phyloP scores from a whole-genome alignment of 495 filamentous ascomycete species.

The Diplogelasinospora grovesii region DNA sequence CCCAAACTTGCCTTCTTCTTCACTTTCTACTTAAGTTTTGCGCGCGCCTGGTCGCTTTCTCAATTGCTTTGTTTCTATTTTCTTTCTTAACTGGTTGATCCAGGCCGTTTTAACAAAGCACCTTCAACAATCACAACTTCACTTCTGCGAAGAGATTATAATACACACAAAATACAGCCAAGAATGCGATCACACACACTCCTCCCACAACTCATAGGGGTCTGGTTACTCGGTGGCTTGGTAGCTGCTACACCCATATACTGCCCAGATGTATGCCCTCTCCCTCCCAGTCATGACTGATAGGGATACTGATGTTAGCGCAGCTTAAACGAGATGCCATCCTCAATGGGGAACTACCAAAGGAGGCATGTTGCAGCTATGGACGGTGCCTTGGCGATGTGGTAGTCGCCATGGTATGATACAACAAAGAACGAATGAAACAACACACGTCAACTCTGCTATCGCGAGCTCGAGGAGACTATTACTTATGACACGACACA shows the following conservation, averaged over 20 bases:
- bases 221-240: slow-evolving; percentile 14
- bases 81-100: neutral
- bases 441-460: too few species aligned
- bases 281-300: neutral
- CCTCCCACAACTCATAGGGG: slow-evolving; percentile 5
- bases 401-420: slow-evolving; percentile 32
- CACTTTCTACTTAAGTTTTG: too few species aligned
- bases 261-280: slow-evolving; percentile 34
- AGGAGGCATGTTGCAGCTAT: slow-evolving; percentile 44
- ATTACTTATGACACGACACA: too few species aligned
- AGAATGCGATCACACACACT: neutral
- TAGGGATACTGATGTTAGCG: neutral
- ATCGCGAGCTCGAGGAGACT: too few species aligned
- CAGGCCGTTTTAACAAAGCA: neutral
- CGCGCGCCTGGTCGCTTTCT: too few species aligned
- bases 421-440: neutral
- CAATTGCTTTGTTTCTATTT: neutral
- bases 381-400: slow-evolving; percentile 41
- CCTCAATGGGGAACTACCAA: slow-evolving; percentile 35
- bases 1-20: too few species aligned
- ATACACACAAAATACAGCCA: neutral
- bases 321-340: slow-evolving; percentile 42
- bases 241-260: slow-evolving; percentile 23
- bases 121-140: too few species aligned
- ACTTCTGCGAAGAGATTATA: too few species aligned